phyloP scores from a whole-genome alignment of 2,329 filamentous ascomycete genomes.

The Mycosphaerelloides madeirae region DNA sequence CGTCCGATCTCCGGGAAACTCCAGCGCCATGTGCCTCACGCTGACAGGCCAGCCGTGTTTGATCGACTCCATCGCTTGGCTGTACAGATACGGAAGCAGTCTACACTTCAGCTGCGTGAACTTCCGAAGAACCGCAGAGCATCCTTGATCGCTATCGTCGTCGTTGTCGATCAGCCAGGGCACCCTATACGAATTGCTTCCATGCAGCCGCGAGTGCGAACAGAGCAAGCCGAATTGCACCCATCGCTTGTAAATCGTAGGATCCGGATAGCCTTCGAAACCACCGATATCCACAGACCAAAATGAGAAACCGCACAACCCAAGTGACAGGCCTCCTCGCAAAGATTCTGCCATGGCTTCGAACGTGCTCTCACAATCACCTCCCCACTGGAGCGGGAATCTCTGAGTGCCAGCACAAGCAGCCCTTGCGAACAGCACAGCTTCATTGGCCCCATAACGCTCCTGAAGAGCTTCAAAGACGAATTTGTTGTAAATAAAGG shows the following conservation, averaged over 20 bases:
- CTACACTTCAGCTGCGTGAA: constrained; percentile 52
- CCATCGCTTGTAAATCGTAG: constrained; percentile 72
- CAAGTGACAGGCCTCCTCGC: constrained; percentile 60
- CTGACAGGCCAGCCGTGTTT: constrained; percentile 55
- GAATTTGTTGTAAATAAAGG: constrained; percentile 66
- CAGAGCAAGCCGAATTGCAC: constrained; percentile 70
- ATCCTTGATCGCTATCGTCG: constrained; percentile 45
- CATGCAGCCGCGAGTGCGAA: constrained; percentile 66
- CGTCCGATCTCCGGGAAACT: constrained; percentile 67
- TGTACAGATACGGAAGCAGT: constrained; percentile 56
- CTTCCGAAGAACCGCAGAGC: constrained; percentile 51
- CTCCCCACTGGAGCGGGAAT: constrained; percentile 66
- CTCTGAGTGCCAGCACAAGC: constrained; percentile 64
- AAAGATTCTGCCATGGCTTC: constrained; percentile 69
- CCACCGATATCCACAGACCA: constrained; percentile 69
- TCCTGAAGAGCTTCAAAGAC: constrained; percentile 62
- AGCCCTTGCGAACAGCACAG: constrained; percentile 64
- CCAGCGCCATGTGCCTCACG: constrained; percentile 61
- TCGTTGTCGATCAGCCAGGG: constrained; percentile 68
- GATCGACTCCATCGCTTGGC: constrained; percentile 48
- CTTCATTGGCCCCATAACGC: constrained; percentile 47
- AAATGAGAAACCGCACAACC: constrained; percentile 61
- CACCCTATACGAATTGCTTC: constrained; percentile 66
- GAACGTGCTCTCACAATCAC: constrained; percentile 69
- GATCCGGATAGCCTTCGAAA: constrained; percentile 60